A percentile compares a stretch with the other conserved stretches of the same genome.
Evolutionary conservation across 1,284 basidiomycete species (phyloP).

Genomic region (Cutaneotrichosporon cutaneum): DNA sequence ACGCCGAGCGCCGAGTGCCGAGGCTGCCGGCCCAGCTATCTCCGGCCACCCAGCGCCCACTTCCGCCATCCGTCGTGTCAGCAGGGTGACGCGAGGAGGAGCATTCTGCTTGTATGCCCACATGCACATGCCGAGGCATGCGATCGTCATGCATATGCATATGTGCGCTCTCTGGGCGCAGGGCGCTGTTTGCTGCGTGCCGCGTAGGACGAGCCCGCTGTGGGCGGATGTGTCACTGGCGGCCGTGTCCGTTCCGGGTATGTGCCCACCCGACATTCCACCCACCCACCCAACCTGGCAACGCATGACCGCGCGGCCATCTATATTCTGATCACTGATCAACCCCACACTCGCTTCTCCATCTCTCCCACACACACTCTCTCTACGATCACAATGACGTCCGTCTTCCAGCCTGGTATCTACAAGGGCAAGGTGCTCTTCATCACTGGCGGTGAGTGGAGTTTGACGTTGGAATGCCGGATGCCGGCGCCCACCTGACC

Average conservation of each 20-base stretch:
- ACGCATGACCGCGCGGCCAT: background rate
- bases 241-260: background rate
- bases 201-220: too few species aligned
- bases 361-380: background rate
- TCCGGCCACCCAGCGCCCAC: too few species aligned
- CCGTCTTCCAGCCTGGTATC: conserved; percentile 19
- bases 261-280: background rate
- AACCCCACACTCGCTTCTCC: too few species aligned
- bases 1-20: too few species aligned
- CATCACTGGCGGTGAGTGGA: conserved; percentile 70
- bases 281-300: background rate
- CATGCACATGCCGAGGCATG: background rate
- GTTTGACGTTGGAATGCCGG: background rate
- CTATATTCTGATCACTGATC: background rate
- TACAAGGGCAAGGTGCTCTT: conserved; percentile 79
- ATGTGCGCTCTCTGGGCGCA: too few species aligned
- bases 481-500: background rate
- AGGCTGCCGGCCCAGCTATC: too few species aligned
- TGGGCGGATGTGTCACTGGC: background rate
- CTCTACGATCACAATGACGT: background rate
- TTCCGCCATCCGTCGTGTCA: too few species aligned
- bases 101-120: too few species aligned
- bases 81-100: too few species aligned
- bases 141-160: background rate
- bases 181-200: too few species aligned